Evolutionary conservation across 805 yeast species (phyloP), one percentile per base, ranked within the genome.

Genomic region (Yarrowia sp.): DNA sequence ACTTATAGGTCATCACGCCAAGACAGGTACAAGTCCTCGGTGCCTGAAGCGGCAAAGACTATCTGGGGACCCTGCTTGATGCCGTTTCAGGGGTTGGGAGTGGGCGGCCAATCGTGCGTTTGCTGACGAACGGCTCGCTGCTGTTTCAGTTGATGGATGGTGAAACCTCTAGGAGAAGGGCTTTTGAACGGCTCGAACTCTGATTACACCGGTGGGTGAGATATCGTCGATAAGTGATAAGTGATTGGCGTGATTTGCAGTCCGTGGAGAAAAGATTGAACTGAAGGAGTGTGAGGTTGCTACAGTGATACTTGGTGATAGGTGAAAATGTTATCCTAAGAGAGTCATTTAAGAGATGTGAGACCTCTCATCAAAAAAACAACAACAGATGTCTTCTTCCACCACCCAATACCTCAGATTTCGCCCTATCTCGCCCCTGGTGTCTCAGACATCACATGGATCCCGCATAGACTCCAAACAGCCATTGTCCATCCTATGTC

Each of bases 401-500:
- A 24, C 30, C 6, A 5, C 6, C 30, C 6, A 4, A 24, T 24
- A 24, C 6, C 30, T 24, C 30, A 7, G 30, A 7, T 24, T 24
- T 24, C 30, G 30, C 30, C 30, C 30, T 39, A 40, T n/a, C 44
- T 40, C 44, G 6, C 15, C 10, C 24, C 14, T 5, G 10, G 2
- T 46, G 50, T 46, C 17, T 46, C 50, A 14, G 20, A 7, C 33
- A 30, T 30, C 55, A 49, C 55, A 49, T 49, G 39, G 3, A 20
- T 6, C 12, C 24, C 33, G 55, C 55, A 33, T 13, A 46, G 20
- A 9, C 49, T 44, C 9, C 49, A 44, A 44, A 7, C 53, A 15
- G 53, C 38, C 38, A 47, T 47, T 47, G 53, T 47, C 38, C 36
- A 15, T 47, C 36, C 20, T 24, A 14, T 49, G 55, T 2, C 55